phyloP scores from a whole-genome alignment of 2,329 filamentous ascomycete species.

The Drechslera avenae region DNA sequence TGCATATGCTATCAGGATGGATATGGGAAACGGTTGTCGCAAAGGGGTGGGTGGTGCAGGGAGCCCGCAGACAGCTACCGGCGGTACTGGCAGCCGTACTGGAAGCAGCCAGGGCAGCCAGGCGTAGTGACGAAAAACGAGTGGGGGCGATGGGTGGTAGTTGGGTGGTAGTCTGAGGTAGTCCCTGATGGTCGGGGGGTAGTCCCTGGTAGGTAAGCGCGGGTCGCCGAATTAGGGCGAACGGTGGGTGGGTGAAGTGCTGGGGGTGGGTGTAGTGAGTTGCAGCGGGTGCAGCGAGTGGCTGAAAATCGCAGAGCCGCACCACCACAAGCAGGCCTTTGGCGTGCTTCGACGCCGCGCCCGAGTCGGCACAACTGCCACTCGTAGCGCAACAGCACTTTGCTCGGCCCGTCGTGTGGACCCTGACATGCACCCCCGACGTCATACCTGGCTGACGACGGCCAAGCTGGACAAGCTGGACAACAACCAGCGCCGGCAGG shows the following conservation, averaged over 20 bases:
- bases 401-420: conserved; percentile 26
- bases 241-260: neutral
- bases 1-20: conserved; percentile 4
- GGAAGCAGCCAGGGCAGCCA: too few relatives aligned
- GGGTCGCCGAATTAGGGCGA: conserved; percentile 26
- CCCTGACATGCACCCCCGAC: conserved; percentile 36
- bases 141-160: conserved; percentile 11
- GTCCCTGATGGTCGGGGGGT: too few relatives aligned
- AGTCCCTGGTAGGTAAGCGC: conserved; percentile 15
- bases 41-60: conserved; percentile 10
- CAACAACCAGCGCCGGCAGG: conserved; percentile 12
- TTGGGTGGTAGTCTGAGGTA: too few relatives aligned
- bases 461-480: neutral
- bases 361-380: conserved; percentile 15
- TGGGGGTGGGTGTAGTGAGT: neutral
- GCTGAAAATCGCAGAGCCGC: conserved; percentile 20
- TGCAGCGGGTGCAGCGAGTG: conserved; percentile 8
- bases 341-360: neutral
- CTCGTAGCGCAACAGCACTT: neutral
- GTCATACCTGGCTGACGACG: conserved; percentile 29
- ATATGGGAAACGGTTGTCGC: conserved; percentile 17
- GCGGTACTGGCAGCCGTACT: conserved; percentile 4
- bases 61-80: conserved; percentile 18
- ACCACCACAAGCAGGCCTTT: neutral
- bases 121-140: conserved; percentile 24